Evolutionary conservation across 805 yeast species (phyloP), one percentile per base, ranked within the genome.

Genomic region (Candida pini): DNA sequence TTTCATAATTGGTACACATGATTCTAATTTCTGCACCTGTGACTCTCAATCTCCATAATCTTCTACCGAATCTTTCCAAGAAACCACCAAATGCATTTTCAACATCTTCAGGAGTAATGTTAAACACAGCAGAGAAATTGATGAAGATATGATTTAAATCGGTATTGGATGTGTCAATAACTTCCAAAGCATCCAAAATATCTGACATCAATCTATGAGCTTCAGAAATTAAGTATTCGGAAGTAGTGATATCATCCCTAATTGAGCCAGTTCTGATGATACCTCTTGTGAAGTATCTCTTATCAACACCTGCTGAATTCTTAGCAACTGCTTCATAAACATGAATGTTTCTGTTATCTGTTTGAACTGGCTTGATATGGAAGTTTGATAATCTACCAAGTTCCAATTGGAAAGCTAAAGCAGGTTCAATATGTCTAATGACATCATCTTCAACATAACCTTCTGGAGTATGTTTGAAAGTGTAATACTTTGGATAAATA

Each of bases 1-100:
- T 78, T 36, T 70, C 68, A 37, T 92, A 84, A 56, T 92, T 96
- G 34, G 89, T 81, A 56, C 96, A 88, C 69, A 86, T 89, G 52
- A 92, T 92, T 58, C 98, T 78, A 45, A 92, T 87, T 68, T 92
- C 99, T 37, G 98, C 98, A 48, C 95, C 88, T 29, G 97, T 88
- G 33, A 92, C 92, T 54, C 98, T 80, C 53, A 94, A 72, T 66
- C 97, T 78, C 95, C 97, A 86, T 56, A 92, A 73, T 62, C 97
- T 77, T 67, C 96, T 78, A 44, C 98, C 98, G 49, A 92, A 92
- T 64, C 98, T 79, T 64, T 90, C 97, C 66, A 92, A 71, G 78
- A 92, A 92, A 15, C 96, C 94, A 47, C 96, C 97, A 62, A 92
- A 89, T 4, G 98, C 97, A 43, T 87, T 88, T 64, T 90, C 96